Base-by-base conservation (phyloP, 768 basidiomycete species). In the Dioszegia hungarica region DNA sequence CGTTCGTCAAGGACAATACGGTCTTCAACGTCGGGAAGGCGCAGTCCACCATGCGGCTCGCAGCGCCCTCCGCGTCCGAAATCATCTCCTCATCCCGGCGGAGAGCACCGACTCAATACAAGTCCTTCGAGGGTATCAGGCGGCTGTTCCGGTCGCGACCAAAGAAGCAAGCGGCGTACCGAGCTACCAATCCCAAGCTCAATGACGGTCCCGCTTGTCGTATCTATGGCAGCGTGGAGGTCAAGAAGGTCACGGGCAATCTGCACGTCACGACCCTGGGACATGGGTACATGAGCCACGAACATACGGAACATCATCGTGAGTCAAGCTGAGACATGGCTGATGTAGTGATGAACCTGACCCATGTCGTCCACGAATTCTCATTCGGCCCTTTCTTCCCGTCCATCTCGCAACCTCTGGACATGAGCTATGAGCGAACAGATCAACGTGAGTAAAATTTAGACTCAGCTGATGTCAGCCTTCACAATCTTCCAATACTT, bases 321-420 rank as follows among this genome's bases (percentile, higher is more conserved):
- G 67, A 61, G 88, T 82, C 15, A 20, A 34, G 8, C 20, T 34
- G 5, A 19, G 3, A 17, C 11, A 50, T 41, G 53, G 34, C 45
- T 28, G 17, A 25, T 2, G 1, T 14, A 94, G 91, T 86, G 64
- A 92, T 97, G 90, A 99, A 99, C 70, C 82, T 99, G 33, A 91
- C 90, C 2, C 94, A 98, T 79, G 85, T 95, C 61, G 92, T 98
- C 69, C 86, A 86, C 50, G 94, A 99, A 75, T 95, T 97, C 73
- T 95, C 92, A 0, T 98, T 98, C 62, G 94, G 94, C 0, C 89
- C 92, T 1, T 86, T 87, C 79, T 97, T 95, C 80, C 94, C 94
- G 2, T 87, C 91, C 40, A 98, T 99, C 47, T 83, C 84, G 0
- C 94, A 99, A 73, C 94, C 94, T 0, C 82, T 99, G 37, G 94